Conservation (phyloP, 768 basidiomycete species). For the Termitomyces sp. region DNA sequence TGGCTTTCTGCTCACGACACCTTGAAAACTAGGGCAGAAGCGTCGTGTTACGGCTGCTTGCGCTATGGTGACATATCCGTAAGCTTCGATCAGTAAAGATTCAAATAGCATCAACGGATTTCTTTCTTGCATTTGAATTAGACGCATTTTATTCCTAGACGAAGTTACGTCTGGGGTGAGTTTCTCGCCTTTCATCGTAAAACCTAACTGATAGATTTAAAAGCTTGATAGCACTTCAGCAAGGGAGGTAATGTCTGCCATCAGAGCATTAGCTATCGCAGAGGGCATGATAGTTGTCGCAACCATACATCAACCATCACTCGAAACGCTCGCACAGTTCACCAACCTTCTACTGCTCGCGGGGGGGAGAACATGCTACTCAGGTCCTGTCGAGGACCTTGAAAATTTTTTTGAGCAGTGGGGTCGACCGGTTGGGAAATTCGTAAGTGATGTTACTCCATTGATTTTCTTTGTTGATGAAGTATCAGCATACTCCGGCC, state of each 20-base stretch:
- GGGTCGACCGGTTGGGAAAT: conserved; percentile 33
- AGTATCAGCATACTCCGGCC: conserved; percentile 45
- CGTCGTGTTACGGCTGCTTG: conserved; percentile 59
- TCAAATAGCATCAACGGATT: background rate
- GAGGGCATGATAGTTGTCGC: conserved; percentile 56
- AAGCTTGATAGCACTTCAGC: conserved; percentile 48
- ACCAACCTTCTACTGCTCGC: conserved; percentile 56
- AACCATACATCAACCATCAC: conserved; percentile 67
- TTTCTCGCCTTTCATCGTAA: background rate
- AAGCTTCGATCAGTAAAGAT: conserved; percentile 12
- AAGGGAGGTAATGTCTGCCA: conserved; percentile 39
- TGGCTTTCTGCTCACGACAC: background rate
- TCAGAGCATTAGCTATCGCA: conserved; percentile 39
- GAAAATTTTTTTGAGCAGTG: conserved; percentile 37
- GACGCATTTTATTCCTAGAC: conserved; percentile 57
- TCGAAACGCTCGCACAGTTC: conserved; percentile 58
- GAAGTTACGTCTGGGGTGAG: conserved; percentile 54
- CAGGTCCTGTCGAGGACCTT: conserved; percentile 38
- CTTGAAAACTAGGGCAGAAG: conserved; percentile 43
- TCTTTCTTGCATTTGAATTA: conserved; percentile 8
- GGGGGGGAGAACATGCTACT: conserved; percentile 43
- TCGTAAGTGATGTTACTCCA: conserved; percentile 22
- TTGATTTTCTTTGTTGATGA: conserved; percentile 16
- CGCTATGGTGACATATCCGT: conserved; percentile 56
- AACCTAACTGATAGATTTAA: background rate